Conservation (phyloP, 2,329 filamentous ascomycete genomes). For the Rhexocercosporidium sp. region DNA sequence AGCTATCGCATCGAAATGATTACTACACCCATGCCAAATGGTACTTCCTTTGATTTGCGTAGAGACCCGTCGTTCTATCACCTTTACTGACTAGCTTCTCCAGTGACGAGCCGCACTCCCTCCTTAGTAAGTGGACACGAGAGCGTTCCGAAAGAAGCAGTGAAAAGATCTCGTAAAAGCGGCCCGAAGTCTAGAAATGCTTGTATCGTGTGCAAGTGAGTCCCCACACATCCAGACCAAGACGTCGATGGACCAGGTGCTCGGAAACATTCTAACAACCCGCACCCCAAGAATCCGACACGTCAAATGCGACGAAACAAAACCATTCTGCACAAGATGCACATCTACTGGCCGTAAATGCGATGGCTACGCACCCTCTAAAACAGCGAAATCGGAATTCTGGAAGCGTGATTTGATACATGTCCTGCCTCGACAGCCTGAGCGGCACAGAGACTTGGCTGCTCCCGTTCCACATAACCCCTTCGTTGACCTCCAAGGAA, state of each 20-base stretch:
- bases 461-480: background rate
- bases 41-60: background rate
- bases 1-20: too few species aligned
- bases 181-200: slow-evolving; percentile 1
- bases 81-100: background rate
- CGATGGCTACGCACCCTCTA: slow-evolving; percentile 7
- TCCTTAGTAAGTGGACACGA: background rate
- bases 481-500: slow-evolving; percentile 17
- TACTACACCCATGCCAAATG: too few species aligned
- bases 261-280: background rate
- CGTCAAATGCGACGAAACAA: slow-evolving; percentile 16
- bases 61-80: too few species aligned
- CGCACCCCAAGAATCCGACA: slow-evolving; percentile 4
- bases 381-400: background rate
- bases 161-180: background rate
- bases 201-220: slow-evolving; percentile 17
- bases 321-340: slow-evolving; percentile 7
- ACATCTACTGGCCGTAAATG: slow-evolving; percentile 14
- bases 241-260: background rate
- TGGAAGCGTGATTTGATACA: background rate
- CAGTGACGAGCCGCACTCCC: background rate
- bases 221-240: background rate
- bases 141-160: background rate
- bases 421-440: too few species aligned
- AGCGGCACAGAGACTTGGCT: too few species aligned